phyloP scores from a whole-genome alignment of 2,329 filamentous ascomycete species.

The Hypoxylon sp. region DNA sequence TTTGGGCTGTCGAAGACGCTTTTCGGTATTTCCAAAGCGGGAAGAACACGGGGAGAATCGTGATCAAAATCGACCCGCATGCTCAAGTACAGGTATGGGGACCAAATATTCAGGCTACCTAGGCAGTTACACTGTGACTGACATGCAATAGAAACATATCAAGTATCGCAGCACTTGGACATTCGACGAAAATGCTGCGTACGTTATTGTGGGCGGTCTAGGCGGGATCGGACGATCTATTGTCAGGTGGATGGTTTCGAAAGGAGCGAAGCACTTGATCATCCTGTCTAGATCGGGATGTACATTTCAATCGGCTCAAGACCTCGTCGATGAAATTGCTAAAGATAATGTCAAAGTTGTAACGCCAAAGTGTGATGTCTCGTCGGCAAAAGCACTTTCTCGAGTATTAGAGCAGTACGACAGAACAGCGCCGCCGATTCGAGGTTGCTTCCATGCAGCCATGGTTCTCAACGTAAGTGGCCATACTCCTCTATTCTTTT shows the following conservation, averaged over 20 bases:
- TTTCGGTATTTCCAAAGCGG: conserved; percentile 26
- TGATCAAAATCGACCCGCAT: not conserved
- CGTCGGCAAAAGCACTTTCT: not conserved
- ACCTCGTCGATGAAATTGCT: not conserved
- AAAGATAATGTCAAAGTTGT: not conserved
- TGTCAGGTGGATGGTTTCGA: conserved; percentile 30
- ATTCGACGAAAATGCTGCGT: conserved; percentile 12
- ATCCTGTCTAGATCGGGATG: conserved; percentile 31
- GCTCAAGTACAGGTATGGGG: conserved; percentile 14
- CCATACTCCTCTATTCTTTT: no score
- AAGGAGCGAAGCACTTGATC: conserved; percentile 33
- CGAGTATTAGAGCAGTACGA: not conserved
- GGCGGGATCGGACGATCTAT: conserved; percentile 29
- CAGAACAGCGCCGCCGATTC: not conserved
- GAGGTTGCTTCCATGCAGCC: conserved; percentile 6
- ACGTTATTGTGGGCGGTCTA: conserved; percentile 20
- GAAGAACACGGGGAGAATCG: conserved; percentile 16
- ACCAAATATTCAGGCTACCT: no score
- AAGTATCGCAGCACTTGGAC: not conserved
- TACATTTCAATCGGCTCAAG: not conserved
- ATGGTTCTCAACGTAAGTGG: conserved; percentile 3
- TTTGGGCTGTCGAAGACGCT: conserved; percentile 14
- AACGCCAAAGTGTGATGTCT: conserved; percentile 21
- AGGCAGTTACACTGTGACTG: not conserved
- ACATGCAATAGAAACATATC: not conserved